These are phyloP conservation scores for Hirschfeldia incana DNA, from an alignment of 345 rosid species.

Conservation along the genomic window DNA sequence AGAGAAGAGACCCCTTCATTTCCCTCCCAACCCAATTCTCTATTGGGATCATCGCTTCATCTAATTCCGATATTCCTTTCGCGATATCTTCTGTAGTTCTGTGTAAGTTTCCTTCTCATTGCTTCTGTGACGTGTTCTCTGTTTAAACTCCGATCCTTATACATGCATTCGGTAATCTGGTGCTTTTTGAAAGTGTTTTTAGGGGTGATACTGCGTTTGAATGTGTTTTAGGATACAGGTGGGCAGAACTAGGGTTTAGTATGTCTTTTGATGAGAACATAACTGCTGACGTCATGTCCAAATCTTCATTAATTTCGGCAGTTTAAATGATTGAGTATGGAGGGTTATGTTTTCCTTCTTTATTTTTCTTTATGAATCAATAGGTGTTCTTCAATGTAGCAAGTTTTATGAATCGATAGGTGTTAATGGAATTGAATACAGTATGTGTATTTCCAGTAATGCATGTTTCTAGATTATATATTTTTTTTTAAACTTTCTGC, in stretches of 20 bases:
- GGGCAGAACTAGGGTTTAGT: background rate
- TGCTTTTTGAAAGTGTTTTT: background rate
- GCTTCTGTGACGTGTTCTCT: background rate
- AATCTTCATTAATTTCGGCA: background rate
- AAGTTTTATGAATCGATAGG: background rate
- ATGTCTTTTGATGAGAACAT: background rate
- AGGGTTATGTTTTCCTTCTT: background rate
- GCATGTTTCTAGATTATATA: too few relatives aligned
- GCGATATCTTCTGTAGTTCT: background rate
- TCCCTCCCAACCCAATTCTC: background rate
- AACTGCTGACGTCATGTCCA: background rate
- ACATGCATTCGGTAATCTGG: background rate
- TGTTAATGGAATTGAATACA: background rate
- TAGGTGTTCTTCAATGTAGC: conserved; percentile 1
- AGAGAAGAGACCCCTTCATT: background rate
- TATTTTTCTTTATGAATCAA: background rate
- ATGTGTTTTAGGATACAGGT: background rate
- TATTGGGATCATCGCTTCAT: background rate
- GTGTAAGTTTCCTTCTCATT: background rate
- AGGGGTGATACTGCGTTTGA: background rate
- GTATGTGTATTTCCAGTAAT: background rate
- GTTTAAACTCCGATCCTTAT: background rate
- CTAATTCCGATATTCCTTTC: background rate
- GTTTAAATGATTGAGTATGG: background rate
- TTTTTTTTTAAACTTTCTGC: background rate